A percentile compares a stretch with the other conserved stretches of the same genome.
phyloP scores from a whole-genome alignment of 768 basidiomycete genomes.

The Floccularia luteovirens region DNA sequence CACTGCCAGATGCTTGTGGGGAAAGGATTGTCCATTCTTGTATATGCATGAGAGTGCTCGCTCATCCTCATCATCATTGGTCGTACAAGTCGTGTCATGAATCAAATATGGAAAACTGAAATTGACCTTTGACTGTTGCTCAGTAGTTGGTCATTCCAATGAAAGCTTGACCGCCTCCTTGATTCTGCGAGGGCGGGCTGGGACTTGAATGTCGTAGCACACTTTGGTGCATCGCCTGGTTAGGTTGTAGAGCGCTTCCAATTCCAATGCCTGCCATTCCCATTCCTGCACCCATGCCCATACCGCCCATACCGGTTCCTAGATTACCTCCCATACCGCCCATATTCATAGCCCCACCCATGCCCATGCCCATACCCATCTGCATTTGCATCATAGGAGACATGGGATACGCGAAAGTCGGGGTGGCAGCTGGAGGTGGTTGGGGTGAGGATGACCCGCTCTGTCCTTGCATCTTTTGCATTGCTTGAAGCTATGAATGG shows the following conservation, averaged over 20 bases:
- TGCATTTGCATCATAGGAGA: conserved; percentile 57
- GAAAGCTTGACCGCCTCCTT: conserved; percentile 28
- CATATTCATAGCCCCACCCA: conserved; percentile 36
- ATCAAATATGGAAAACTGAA: no score
- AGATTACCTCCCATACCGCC: no score
- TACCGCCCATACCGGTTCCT: no score
- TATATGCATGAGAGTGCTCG: no score
- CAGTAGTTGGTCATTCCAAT: conserved; percentile 27
- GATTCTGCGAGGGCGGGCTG: conserved; percentile 31
- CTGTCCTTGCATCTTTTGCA: conserved; percentile 60
- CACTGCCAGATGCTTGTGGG: no score
- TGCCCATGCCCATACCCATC: conserved; percentile 38
- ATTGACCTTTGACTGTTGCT: no score
- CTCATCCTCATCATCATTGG: no score
- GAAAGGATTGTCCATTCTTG: no score
- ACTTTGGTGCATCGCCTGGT: conserved; percentile 78
- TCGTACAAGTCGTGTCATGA: no score
- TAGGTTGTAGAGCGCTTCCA: conserved; percentile 45
- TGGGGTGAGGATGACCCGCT: conserved; percentile 29
- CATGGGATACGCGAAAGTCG: conserved; percentile 49
- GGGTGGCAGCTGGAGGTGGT: conserved; percentile 44
- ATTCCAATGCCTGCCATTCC: conserved; percentile 41
- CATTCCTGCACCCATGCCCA: no score
- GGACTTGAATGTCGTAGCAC: conserved; percentile 81
- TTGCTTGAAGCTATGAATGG: conserved; percentile 61